Conservation (phyloP, 2,329 filamentous ascomycete species). For the Scopulariopsis brevicaulis region DNA sequence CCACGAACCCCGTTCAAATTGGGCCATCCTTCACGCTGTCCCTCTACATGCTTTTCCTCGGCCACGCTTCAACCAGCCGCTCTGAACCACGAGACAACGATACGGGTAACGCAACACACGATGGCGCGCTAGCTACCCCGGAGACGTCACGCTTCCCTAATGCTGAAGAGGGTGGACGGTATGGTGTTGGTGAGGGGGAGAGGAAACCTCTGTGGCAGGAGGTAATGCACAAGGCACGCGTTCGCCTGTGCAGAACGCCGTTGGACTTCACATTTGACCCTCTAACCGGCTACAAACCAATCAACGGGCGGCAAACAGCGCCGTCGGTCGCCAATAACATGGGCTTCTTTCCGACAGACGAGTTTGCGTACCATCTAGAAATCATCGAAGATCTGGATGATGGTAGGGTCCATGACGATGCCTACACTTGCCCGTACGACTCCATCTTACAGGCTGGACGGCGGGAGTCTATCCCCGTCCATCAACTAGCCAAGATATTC, state of each 20-base stretch:
- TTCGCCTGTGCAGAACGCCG: conserved; percentile 67
- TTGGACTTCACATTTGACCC: conserved; percentile 28
- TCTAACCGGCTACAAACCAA: not conserved
- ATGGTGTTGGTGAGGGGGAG: conserved; percentile 18
- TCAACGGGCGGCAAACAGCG: not conserved
- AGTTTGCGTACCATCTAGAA: conserved; percentile 69
- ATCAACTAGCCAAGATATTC: conserved; percentile 74
- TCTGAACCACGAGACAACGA: not conserved
- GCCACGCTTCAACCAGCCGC: conserved; percentile 42
- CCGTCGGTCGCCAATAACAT: not conserved
- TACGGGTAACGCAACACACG: not conserved
- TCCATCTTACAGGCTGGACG: conserved; percentile 32
- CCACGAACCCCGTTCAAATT: conserved; percentile 60
- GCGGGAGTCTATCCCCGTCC: conserved; percentile 39
- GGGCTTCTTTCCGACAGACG: conserved; percentile 10
- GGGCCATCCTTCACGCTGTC: conserved; percentile 80
- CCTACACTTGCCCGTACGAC: conserved; percentile 24
- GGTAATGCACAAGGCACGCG: conserved; percentile 82
- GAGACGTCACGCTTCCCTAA: not conserved
- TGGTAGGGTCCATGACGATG: conserved; percentile 36
- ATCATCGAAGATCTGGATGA: conserved; percentile 70
- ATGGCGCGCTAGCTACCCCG: not conserved
- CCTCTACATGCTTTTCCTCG: conserved; percentile 88
- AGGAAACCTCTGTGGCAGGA: conserved; percentile 82
- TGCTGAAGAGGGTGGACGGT: not conserved